These are phyloP conservation scores for Neovahlkampfia damariscottae DNA, from an alignment of 78 protist genomes.

Conservation along the genomic window DNA sequence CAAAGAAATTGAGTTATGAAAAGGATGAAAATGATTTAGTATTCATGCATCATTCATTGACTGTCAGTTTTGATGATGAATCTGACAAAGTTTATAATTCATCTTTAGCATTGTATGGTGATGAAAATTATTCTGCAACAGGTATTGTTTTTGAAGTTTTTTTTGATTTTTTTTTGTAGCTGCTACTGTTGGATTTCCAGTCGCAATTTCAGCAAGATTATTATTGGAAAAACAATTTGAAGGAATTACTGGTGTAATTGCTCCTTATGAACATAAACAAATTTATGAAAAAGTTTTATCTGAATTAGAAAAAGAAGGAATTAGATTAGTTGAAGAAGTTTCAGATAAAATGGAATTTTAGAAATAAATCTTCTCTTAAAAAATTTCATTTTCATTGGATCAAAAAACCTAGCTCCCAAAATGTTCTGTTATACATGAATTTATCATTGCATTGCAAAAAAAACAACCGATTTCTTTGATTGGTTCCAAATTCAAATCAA, in stretches of 20 bases:
- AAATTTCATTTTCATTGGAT: too few relatives aligned
- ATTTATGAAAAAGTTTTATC: not conserved
- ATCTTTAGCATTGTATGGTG: not conserved
- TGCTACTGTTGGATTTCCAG: constrained; percentile 69
- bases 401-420: too few relatives aligned
- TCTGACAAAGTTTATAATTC: not conserved
- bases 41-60: constrained; percentile 12
- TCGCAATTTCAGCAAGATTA: constrained; percentile 52
- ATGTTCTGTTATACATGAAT: too few relatives aligned
- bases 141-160: constrained; percentile 56
- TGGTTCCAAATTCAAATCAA: too few relatives aligned
- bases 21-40: constrained; percentile 18
- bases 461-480: too few relatives aligned
- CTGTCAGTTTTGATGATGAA: not conserved
- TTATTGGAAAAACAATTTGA: constrained; percentile 28
- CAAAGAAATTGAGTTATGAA: not conserved
- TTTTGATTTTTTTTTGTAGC: too few relatives aligned
- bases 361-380: too few relatives aligned
- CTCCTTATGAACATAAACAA: not conserved
- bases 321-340: not conserved
- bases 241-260: constrained; percentile 35
- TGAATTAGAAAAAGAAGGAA: not conserved
- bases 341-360: too few relatives aligned
- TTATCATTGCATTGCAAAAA: too few relatives aligned
- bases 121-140: constrained; percentile 4